Evolutionary conservation across 2,329 filamentous ascomycete genomes (phyloP), one percentile per base, ranked within the genome.

Genomic region (Fusarium goolgardi): DNA sequence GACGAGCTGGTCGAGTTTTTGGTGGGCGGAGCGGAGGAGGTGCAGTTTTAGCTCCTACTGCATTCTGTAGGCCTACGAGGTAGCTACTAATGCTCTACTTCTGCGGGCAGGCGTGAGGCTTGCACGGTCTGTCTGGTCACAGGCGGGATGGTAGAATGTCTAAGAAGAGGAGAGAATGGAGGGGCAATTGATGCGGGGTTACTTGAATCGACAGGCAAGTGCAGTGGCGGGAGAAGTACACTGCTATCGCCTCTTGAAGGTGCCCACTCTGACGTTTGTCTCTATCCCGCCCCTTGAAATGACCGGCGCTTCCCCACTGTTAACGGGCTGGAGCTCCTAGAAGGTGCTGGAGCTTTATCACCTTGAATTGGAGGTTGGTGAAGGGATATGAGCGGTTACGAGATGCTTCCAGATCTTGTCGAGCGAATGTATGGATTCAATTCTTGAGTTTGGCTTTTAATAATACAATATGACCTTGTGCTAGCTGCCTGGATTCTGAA

Each of bases 121-220:
- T 65, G 61, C 61, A 55, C 62, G 57, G 62, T 55, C 69, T 67
- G 62, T 31, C 62, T 69, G 56, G 61, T 57, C 63, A 62, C 57
- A 63, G 63, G 44, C 50, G 52, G 57, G 52, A 66, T 55, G 45
- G 53, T 67, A 77, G 80, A 82, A 82, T 74, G 78, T 78, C 73
- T 76, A 76, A 81, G 80, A 82, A 82, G 59, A 59, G 50, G 53
- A 78, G 76, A 73, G 72, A 80, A 80, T 79, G 78, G 68, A 71
- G 69, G 68, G 66, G 70, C 63, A 67, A 21, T 41, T 63, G 71
- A 71, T 74, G 55, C 47, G 23, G 35, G 25, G 60, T 43, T 72
- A 74, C 72, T 39, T 70, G 13, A 3, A 6, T 39, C 11, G 25
- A 27, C 10, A 5, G 7, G 5, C 0, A 12, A 25, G 3, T 20